These are phyloP conservation scores for Draba incana DNA, from an alignment of 345 rosid genomes.

Conservation along the genomic window DNA sequence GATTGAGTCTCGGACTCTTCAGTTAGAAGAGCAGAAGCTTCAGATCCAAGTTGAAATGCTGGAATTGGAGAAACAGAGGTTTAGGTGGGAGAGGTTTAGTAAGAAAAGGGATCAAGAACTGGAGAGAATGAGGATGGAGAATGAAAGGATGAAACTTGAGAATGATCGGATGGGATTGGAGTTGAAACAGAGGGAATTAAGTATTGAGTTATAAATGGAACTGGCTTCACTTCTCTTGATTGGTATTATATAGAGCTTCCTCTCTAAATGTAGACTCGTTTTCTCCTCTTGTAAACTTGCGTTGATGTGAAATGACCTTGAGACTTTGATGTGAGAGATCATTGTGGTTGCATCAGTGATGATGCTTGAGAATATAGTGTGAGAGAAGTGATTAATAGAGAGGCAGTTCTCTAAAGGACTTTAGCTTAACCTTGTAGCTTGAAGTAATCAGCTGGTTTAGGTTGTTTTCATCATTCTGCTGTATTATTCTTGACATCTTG, in stretches of 20 bases:
- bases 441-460: slow-evolving; percentile 6
- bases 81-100: slow-evolving; percentile 86
- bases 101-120: slow-evolving; percentile 76
- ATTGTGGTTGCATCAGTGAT: slow-evolving; percentile 25
- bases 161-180: slow-evolving; percentile 77
- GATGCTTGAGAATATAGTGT: slow-evolving; percentile 8
- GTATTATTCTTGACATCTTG: slow-evolving; percentile 18
- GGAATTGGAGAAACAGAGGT: slow-evolving; percentile 82
- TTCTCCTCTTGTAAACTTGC: slow-evolving; percentile 17
- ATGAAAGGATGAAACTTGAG: slow-evolving; percentile 90
- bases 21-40: slow-evolving; percentile 79
- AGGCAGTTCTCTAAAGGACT: neutral
- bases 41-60: slow-evolving; percentile 73
- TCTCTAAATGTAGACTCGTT: neutral
- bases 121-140: slow-evolving; percentile 75
- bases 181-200: slow-evolving; percentile 55
- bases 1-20: slow-evolving; percentile 67
- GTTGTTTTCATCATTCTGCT: slow-evolving; percentile 6
- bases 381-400: slow-evolving; percentile 2
- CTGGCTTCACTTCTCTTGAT: neutral
- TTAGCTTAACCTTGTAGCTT: neutral
- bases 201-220: slow-evolving; percentile 14
- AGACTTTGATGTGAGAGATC: slow-evolving; percentile 40
- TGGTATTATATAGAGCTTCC: slow-evolving; percentile 19
- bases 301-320: slow-evolving; percentile 11